Evolutionary conservation across 2,329 filamentous ascomycete genomes (phyloP), one percentile per base, ranked within the genome.

Genomic region (Orbilia brochopaga): DNA sequence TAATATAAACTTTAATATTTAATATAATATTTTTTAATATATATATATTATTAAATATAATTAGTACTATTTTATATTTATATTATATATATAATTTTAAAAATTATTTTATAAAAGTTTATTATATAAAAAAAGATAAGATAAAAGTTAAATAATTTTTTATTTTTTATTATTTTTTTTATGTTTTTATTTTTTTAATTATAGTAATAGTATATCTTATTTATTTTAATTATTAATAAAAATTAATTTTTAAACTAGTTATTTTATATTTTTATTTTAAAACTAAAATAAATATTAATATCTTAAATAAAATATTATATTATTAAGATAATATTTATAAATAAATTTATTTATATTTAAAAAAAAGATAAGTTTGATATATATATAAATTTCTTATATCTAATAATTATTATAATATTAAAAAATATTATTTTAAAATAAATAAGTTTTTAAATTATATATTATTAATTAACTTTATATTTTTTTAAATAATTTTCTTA

Each of bases 381-480:
- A n/a, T 37, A 35, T 35, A 56, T 30, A n/a, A 56, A 6, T 30
- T 21, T 23, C 15, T 21, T 15, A 56, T 35, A 35, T 15, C 11
- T 21, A 37, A 32, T 32, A 32, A 32, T 32, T 4, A 8, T 32
- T 32, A 4, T 32, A 32, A 32, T 32, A 32, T 32, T 35, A 56
- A 35, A 21, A 56, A n/a, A 35, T 15, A 37, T 21, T 37, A 30
- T 56, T 35, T 17, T n/a, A 56, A 56, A 56, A 24, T 35, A 21
- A 48, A 7, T 4, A 8, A 35, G 40, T 37, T 32, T 17, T 35
- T 35, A 5, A 37, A 37, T 17, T 3, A 23, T 17, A 37, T 17
- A 56, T 56, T 30, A 21, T 37, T 56, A 35, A 56, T 32, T 56
- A 13, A 35, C 6, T 13, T 35, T 35, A 37, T 56, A 35, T 56